These are phyloP conservation scores for Alternaria sp. DNA, from an alignment of 2,329 filamentous ascomycete species.

Conservation along the genomic window DNA sequence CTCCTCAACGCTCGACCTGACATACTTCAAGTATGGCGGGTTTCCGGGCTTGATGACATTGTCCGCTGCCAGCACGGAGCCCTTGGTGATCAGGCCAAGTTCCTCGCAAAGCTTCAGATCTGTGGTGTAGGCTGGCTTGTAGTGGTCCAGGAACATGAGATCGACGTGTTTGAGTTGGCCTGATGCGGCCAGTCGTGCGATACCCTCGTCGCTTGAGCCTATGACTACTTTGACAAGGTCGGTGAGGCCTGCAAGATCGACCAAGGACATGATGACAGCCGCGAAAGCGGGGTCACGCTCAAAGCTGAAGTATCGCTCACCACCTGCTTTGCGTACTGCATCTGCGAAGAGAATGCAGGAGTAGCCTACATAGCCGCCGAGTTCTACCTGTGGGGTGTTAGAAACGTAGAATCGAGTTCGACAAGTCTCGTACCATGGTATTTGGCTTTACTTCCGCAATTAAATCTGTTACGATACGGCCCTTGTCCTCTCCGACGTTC, in stretches of 20 bases:
- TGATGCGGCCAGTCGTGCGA: conserved; percentile 66
- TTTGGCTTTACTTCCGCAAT: conserved; percentile 73
- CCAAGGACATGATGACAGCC: conserved; percentile 72
- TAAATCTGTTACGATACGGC: conserved; percentile 72
- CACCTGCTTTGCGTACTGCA: conserved; percentile 70
- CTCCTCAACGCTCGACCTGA: conserved; percentile 69
- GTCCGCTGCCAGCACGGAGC: conserved; percentile 72
- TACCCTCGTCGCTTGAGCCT: conserved; percentile 72
- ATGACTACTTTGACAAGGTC: conserved; percentile 76
- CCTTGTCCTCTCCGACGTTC: conserved; percentile 82
- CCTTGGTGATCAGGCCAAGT: conserved; percentile 69
- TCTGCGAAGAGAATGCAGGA: conserved; percentile 79
- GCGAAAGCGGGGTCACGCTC: conserved; percentile 80
- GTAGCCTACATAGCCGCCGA: conserved; percentile 85
- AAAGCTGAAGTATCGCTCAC: conserved; percentile 73
- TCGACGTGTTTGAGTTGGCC: conserved; percentile 69
- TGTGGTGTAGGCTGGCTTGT: conserved; percentile 77
- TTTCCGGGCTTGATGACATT: conserved; percentile 78
- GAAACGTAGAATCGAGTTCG: not conserved
- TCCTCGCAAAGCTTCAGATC: conserved; percentile 82
- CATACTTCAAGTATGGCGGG: conserved; percentile 75
- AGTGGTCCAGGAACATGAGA: conserved; percentile 81
- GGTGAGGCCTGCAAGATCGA: conserved; percentile 76
- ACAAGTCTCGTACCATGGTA: conserved; percentile 62
- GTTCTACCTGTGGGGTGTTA: conserved; percentile 64